phyloP scores from a whole-genome alignment of 148 eudicot species.

The Fagopyrum homotropicum region DNA sequence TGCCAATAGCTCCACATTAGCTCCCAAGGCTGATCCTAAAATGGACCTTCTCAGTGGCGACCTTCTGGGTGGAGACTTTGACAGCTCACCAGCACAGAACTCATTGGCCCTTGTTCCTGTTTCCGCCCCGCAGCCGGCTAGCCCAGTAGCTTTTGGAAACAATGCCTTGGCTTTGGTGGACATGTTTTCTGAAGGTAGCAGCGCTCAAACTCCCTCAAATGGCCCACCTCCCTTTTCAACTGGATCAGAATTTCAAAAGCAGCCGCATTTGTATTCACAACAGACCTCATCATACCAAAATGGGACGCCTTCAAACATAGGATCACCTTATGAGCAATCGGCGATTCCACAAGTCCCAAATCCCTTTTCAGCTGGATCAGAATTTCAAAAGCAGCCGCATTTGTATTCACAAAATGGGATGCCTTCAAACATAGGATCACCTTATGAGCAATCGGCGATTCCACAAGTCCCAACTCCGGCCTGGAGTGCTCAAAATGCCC shows the following conservation, averaged over 20 bases:
- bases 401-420: constrained; percentile 56
- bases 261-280: constrained; percentile 46
- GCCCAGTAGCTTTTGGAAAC: constrained; percentile 55
- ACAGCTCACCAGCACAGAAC: constrained; percentile 51
- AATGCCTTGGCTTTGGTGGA: constrained; percentile 88
- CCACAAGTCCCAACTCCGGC: constrained; percentile 41
- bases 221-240: constrained; percentile 32
- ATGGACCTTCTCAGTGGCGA: constrained; percentile 83
- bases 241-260: constrained; percentile 60
- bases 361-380: constrained; percentile 36
- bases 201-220: constrained; percentile 20
- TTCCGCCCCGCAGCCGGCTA: constrained; percentile 56
- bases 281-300: constrained; percentile 45
- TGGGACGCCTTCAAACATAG: constrained; percentile 45
- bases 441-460: constrained; percentile 49
- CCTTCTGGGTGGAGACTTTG: constrained; percentile 56
- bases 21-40: constrained; percentile 39
- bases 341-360: constrained; percentile 38
- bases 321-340: constrained; percentile 46
- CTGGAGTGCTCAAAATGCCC: constrained; percentile 62
- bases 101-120: constrained; percentile 78
- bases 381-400: constrained; percentile 61
- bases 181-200: constrained; percentile 55
- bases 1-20: constrained; percentile 40
- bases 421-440: constrained; percentile 32